Evolutionary conservation across 805 yeast species (phyloP), one percentile per base, ranked within the genome.

Genomic region (Saturnispora hagleri): DNA sequence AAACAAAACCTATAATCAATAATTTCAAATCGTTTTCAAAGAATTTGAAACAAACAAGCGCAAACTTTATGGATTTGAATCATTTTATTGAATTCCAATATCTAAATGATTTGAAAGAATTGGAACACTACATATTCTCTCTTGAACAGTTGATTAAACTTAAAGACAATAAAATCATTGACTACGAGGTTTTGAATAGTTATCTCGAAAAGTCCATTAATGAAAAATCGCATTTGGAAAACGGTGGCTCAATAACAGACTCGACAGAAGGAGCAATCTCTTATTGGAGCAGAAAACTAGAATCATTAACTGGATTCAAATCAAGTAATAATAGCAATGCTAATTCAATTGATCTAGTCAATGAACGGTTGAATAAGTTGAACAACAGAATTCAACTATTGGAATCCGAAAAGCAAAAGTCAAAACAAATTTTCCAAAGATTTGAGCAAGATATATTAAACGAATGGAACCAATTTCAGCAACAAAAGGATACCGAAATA

Each of bases 91-190:
- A 91, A 60, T 85, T 82, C 58, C 83, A 89, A 40, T 93, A 88
- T 61, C 74, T 89, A 47, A 86, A 87, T 2, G 81, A 95, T 12
- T 69, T 93, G 57, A 84, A 86, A 58, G 98, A 93, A 66, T 75
- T 93, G 68, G 89, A 91, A 56, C 90, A 87, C 67, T 93, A 86
- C 59, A 78, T 84, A 44, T 72, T 70, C 47, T 79, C 85, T 22
- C 69, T 86, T 58, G 81, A 81, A 60, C 79, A 76, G 55, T 70
- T 91, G 53, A 77, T 93, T 50, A 89, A 85, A 62, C 74, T 86
- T 52, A 89, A 91, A 57, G 98, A 91, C 62, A 89, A 89, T 63
- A 90, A 90, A 65, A 90, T 87, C 60, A 78, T 91, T 27, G 99
- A 91, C 65, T 83, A 84, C 61, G 97, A 93, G 63, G 95, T 86